Percentiles rank a stretch among this genome's conserved stretches.
phyloP scores from a whole-genome alignment of 768 basidiomycete genomes.

The Rhodosporidiobolus odoratus region DNA sequence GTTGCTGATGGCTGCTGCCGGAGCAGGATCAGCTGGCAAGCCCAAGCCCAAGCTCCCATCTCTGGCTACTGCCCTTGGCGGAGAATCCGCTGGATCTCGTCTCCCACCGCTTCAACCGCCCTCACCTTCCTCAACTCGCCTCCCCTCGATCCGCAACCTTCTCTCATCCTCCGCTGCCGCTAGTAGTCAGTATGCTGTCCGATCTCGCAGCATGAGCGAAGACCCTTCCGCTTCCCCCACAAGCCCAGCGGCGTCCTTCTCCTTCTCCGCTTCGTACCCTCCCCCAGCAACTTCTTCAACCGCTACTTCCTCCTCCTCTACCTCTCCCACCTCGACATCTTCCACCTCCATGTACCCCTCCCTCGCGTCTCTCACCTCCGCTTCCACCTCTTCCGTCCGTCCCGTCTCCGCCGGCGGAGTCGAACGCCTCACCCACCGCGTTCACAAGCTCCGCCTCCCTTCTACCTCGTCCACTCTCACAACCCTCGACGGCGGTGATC shows the following conservation, averaged over 20 bases:
- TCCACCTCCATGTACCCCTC: constrained; percentile 30
- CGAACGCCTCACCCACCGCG: constrained; percentile 35
- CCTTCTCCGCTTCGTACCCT: not conserved
- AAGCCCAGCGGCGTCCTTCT: not conserved
- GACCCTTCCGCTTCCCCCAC: not conserved
- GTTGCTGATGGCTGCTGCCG: constrained; percentile 12
- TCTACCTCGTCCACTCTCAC: not conserved
- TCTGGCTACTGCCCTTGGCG: constrained; percentile 19
- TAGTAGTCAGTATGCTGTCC: not conserved
- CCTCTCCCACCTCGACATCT: too few species aligned
- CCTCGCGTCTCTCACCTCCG: constrained; percentile 3
- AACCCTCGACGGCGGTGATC: not conserved
- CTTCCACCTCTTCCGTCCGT: constrained; percentile 12
- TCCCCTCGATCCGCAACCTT: constrained; percentile 30
- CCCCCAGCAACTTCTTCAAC: not conserved
- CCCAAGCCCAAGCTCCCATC: constrained; percentile 5
- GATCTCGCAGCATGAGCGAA: not conserved
- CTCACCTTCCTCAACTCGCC: constrained; percentile 3
- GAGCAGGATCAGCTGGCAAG: not conserved
- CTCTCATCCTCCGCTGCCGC: constrained; percentile 8
- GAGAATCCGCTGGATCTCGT: constrained; percentile 2
- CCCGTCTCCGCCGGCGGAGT: constrained; percentile 35
- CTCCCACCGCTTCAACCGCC: constrained; percentile 9
- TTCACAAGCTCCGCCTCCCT: constrained; percentile 33
- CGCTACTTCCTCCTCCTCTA: not conserved